phyloP scores from a whole-genome alignment of 495 filamentous ascomycete genomes.

The Hypoxylon crocopeplum region DNA sequence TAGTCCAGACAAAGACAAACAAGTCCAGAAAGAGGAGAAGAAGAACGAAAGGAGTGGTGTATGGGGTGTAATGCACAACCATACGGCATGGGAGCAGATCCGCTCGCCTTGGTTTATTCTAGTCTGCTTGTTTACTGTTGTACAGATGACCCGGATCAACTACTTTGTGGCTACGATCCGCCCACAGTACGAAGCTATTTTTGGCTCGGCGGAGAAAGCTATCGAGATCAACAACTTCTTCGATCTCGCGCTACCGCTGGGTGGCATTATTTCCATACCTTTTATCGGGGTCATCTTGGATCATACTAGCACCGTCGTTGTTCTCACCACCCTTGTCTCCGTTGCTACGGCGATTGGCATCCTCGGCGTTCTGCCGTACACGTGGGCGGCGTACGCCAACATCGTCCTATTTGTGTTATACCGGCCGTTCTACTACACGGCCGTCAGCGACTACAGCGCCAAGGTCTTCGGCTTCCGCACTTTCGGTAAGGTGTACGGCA shows the following conservation, averaged over 20 bases:
- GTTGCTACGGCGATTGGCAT: constrained; percentile 79
- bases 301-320: constrained; percentile 72
- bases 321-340: constrained; percentile 74
- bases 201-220: constrained; percentile 65
- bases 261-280: constrained; percentile 83
- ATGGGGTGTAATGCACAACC: constrained; percentile 87
- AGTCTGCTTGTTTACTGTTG: constrained; percentile 83
- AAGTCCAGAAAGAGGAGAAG: constrained; percentile 59
- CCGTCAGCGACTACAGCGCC: constrained; percentile 83
- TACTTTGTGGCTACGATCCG: constrained; percentile 95
- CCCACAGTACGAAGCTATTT: constrained; percentile 81
- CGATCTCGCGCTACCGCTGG: constrained; percentile 85
- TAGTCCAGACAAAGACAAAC: constrained; percentile 60
- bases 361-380: constrained; percentile 74
- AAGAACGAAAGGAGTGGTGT: constrained; percentile 73
- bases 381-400: constrained; percentile 77
- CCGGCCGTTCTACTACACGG: constrained; percentile 78
- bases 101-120: constrained; percentile 84
- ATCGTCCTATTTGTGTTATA: constrained; percentile 81
- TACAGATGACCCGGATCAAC: constrained; percentile 96
- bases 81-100: constrained; percentile 76
- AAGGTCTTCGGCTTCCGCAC: constrained; percentile 97
- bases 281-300: constrained; percentile 89
- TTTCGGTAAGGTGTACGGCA: constrained; percentile 95
- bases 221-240: constrained; percentile 81